A percentile compares a stretch with the other conserved stretches of the same genome.
Conservation (phyloP, 805 yeast species). For the Teunomyces stri region DNA sequence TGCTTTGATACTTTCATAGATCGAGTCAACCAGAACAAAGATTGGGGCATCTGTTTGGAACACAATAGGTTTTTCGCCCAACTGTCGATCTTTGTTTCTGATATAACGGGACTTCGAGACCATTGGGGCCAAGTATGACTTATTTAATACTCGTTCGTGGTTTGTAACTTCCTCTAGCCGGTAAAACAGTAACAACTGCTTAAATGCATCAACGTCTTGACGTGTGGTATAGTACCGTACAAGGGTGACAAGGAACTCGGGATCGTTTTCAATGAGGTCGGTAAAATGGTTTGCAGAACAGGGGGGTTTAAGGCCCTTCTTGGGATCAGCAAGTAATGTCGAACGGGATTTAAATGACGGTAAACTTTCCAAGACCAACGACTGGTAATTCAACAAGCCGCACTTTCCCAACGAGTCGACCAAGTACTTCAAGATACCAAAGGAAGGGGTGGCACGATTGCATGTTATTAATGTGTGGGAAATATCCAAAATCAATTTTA, state of each 20-base stretch:
- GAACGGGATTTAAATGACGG: slow-evolving; percentile 20
- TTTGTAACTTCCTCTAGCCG: slow-evolving; percentile 22
- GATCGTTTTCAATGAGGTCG: slow-evolving; percentile 25
- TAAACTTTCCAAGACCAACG: slow-evolving; percentile 25
- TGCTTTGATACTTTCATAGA: slow-evolving; percentile 26
- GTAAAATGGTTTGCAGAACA: slow-evolving; percentile 21
- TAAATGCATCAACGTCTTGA: slow-evolving; percentile 17
- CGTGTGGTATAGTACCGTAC: slow-evolving; percentile 23
- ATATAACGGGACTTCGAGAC: slow-evolving; percentile 26
- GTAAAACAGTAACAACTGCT: slow-evolving; percentile 25
- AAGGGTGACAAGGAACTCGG: slow-evolving; percentile 27
- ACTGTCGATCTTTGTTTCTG: slow-evolving; percentile 6
- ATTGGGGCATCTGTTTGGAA: slow-evolving; percentile 13
- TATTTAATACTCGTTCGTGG: slow-evolving; percentile 18
- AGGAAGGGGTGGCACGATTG: slow-evolving; percentile 21
- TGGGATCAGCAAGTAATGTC: slow-evolving; percentile 19
- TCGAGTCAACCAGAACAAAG: slow-evolving; percentile 15
- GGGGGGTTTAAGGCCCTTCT: slow-evolving; percentile 8
- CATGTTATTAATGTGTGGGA: background rate
- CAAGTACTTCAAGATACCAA: slow-evolving; percentile 21
- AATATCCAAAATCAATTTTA: slow-evolving; percentile 5
- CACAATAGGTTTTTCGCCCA: slow-evolving; percentile 8
- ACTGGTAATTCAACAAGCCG: slow-evolving; percentile 23
- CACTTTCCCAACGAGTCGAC: slow-evolving; percentile 22
- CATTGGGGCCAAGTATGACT: slow-evolving; percentile 18